Percentiles rank a stretch among this genome's conserved stretches.
Evolutionary conservation across 345 rosid species (phyloP).

Genomic region (Euphorbia lathyris): DNA sequence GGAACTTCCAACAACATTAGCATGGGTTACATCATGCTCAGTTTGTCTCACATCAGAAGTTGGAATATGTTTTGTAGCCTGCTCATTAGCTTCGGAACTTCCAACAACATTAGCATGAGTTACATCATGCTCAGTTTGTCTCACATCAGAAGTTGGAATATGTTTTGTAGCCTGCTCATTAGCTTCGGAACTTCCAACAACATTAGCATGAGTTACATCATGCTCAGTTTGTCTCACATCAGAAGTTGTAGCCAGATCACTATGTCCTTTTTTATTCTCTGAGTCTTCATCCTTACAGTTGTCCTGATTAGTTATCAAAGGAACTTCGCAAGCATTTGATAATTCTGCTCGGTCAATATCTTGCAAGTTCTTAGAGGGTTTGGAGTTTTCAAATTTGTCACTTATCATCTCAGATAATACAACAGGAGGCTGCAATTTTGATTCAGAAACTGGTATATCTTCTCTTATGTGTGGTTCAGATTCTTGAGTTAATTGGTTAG

Average conservation of each 20-base stretch:
- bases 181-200: conserved; percentile 28
- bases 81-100: conserved; percentile 23
- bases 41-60: conserved; percentile 24
- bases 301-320: conserved; percentile 19
- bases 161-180: conserved; percentile 10
- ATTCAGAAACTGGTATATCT: conserved; percentile 23
- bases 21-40: conserved; percentile 25
- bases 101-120: conserved; percentile 26
- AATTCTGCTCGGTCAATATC: conserved; percentile 17
- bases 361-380: conserved; percentile 22
- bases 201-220: conserved; percentile 21
- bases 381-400: conserved; percentile 19
- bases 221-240: conserved; percentile 28
- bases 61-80: conserved; percentile 4
- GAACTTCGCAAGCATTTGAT: conserved; percentile 27
- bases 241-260: conserved; percentile 12
- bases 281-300: conserved; percentile 17
- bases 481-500: conserved; percentile 23
- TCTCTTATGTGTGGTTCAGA: conserved; percentile 23
- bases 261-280: conserved; percentile 17
- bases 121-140: conserved; percentile 27
- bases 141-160: too few relatives aligned
- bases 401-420: conserved; percentile 12
- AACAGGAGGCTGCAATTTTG: conserved; percentile 24
- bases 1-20: conserved; percentile 29